Base-by-base conservation (phyloP, 495 filamentous ascomycete species). In the Evansstolkia leycettana region DNA sequence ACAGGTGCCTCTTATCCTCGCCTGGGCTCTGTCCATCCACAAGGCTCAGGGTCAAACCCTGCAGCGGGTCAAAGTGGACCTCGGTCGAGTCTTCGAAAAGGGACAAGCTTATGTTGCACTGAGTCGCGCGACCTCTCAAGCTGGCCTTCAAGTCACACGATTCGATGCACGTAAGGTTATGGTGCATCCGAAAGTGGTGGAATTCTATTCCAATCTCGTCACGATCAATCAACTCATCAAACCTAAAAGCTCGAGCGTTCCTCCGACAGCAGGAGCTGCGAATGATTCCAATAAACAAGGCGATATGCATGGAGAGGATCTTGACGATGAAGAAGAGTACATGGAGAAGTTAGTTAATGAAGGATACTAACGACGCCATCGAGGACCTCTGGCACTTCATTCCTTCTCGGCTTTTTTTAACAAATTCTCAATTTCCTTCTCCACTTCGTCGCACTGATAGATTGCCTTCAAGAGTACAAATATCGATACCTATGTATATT, bases 11-110 rank as follows among this genome's bases (percentile, higher is more conserved):
- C 67, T 98, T 20, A 96, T 96, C 34, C 69, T 98, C 8, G 90
- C 90, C 1, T 96, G 90, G 90, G 92, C 90, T 10, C 61, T 98
- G 11, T 93, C 84, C 2, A 96, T 98, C 42, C 90, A 98, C 65
- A 98, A 98, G 60, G 90, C 92, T 7, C 90, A 98, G 52, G 90
- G 90, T 0, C 92, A 96, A 51, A 96, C 90, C 10, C 65, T 98
- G 29, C 87, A 94, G 49, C 71, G 90, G 11, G 92, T 96, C 31
- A 94, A 93, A 54, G 88, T 98, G 5, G 86, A 96, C 47, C 67
- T 98, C 0, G 84, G 85, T 11, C 79, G 69, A 43, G 84, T 90
- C 7, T 98, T 98, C 47, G 90, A 96, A 55, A 95, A 94, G 54
- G 90, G 90, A 0, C 90, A 73, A 42, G 69, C 69, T 9, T 73